Base-by-base conservation (phyloP, 2,329 filamentous ascomycete species). In the Fusarium humuli region DNA sequence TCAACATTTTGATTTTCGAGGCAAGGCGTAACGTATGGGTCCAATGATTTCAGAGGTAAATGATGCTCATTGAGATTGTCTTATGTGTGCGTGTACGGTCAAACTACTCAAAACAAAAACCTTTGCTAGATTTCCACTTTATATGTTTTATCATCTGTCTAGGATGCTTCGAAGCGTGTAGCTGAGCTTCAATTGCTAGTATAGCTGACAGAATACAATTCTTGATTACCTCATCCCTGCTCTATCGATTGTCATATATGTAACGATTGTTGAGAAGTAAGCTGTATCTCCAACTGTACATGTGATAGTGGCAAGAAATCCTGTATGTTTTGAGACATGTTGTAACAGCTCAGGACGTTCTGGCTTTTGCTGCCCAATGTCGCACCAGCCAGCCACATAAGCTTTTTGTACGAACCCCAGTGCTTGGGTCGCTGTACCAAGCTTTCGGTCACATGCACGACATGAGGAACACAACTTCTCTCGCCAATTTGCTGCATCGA, bases 191-290 rank as follows among this genome's bases (percentile, higher is more conserved):
- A 27, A 5, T 32, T 37, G 6, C 20, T 29, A 5, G 23, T 20
- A n/a, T 23, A 46, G 45, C 7, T 23, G n/a, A 23, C 27, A 57
- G 40, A 65, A 60, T 65, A 22, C 18, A 52, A 57, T 16, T 7
- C 5, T 7, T 53, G 34, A 29, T 18, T 16, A 20, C 16, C 30
- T 12, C 3, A 27, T 25, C 13, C 12, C 20, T 7, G 18, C 11
- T 37, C 18, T 37, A n/a, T 1, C 6, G 10, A n/a, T 37, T 37
- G 18, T 10, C 4, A 20, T 7, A 16, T 20, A 27, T 20, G 23
- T 52, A 8, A 25, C 9, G 13, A 37, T 5, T 6, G 5, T 27
- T 27, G 3, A 25, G 27, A 11, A 12, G 13, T 27, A 14, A 18
- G 20, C 2, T 7, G 6, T 27, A 23, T 7, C 7, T 16, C 7